Evolutionary conservation across 2,329 filamentous ascomycete species (phyloP), one percentile per base, ranked within the genome.

Genomic region (Penicillium frequentans): DNA sequence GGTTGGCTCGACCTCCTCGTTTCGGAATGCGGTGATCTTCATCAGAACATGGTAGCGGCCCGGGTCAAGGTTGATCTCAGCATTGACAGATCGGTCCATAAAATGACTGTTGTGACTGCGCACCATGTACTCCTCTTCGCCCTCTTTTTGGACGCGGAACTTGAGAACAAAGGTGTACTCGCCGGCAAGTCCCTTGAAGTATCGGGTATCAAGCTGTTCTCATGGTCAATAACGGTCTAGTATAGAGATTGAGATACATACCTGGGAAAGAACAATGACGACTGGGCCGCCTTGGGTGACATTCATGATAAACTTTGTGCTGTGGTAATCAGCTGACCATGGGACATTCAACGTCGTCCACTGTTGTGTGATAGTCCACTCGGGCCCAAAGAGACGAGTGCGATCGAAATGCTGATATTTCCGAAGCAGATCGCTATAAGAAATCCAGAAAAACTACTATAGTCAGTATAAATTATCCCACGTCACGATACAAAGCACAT

Each of bases 11-110:
- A 81, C 75, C 26, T 80, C 70, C 5, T 73, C 67, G 10, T 75
- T 67, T n/a, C 88, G 84, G 19, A 81, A 82, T 1, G 89, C 89
- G 8, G 87, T 86, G 56, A 95, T 82, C 69, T 90, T 91, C 71
- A 93, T 83, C 23, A 91, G 80, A 5, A 96, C 85, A 7, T 84
- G 85, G 73, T 96, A 96, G 44, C 83, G 85, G 11, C 91, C 91
- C 0, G 88, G 83, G 21, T 90, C 86, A 26, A 96, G 84, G 35
- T 87, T 81, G 9, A 95, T 80, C 70, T 95, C 91, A 1, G 90
- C 86, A 50, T 88, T 92, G 39, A 92, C 87, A 1, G 88, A 90
- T 7, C 91, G 86, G 23, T 81, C 85, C 84, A 91, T 90, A 72
- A 79, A 79, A 58, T 83, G 82, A 33, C 79, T 81, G 9, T 75